Conservation (phyloP, 805 yeast species). For the Candida germanica region DNA sequence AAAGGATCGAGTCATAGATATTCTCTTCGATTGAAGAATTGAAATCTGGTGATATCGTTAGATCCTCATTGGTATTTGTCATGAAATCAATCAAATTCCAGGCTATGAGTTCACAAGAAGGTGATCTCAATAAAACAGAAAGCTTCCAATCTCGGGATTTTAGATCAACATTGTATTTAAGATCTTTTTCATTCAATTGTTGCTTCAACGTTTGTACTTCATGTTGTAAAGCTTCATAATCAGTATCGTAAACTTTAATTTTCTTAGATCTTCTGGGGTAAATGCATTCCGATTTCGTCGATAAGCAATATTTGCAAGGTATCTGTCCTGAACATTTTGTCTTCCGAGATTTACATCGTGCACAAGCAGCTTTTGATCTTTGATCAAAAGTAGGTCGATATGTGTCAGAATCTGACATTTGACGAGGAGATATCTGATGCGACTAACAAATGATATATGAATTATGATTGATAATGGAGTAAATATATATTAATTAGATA, state of each 20-base stretch:
- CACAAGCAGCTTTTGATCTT: slow-evolving; percentile 17
- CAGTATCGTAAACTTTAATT: slow-evolving; percentile 19
- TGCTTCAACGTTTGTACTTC: slow-evolving; percentile 13
- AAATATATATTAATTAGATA: no score
- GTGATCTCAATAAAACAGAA: slow-evolving; percentile 22
- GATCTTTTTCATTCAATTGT: slow-evolving; percentile 8
- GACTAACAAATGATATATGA: no score
- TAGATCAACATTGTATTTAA: neutral
- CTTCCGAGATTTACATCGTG: slow-evolving; percentile 24
- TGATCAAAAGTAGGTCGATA: neutral
- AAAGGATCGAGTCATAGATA: slow-evolving; percentile 16
- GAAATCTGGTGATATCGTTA: slow-evolving; percentile 21
- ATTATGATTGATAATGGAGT: no score
- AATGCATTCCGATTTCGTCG: slow-evolving; percentile 16
- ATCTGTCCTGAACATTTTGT: slow-evolving; percentile 24
- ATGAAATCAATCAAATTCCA: slow-evolving; percentile 22
- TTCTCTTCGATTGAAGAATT: slow-evolving; percentile 22
- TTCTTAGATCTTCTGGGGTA: slow-evolving; percentile 20
- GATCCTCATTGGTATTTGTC: slow-evolving; percentile 10
- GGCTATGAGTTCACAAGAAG: slow-evolving; percentile 23
- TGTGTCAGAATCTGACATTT: no score
- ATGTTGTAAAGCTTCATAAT: slow-evolving; percentile 18
- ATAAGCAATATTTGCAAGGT: slow-evolving; percentile 22
- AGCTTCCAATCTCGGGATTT: slow-evolving; percentile 10
- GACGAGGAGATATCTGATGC: no score